Base-by-base conservation (phyloP, 73 alveolate genomes). In the Paramecium sexaurelia region DNA sequence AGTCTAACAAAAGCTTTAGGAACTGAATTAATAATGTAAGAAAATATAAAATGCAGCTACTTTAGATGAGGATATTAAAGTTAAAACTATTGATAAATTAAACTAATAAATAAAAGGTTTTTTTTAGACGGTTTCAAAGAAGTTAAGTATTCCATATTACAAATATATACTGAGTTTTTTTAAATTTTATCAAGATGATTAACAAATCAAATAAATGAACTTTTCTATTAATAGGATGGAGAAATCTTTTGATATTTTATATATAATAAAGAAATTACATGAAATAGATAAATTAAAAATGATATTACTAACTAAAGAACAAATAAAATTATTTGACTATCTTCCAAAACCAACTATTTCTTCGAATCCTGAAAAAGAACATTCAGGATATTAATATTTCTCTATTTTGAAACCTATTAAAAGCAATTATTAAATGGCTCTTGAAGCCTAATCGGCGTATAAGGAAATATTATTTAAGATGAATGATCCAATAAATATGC, bases 271-370 rank as follows among this genome's bases (percentile, higher is more conserved):
- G 36, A 78, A 78, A 33, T 26, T 78, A 20, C 73, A 41, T 43
- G 90, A 78, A 24, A 41, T 78, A 5, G 90, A 78, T 24, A 78
- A 78, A 78, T 24, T 78, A 8, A 78, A 78, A 78, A 24, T 22
- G 40, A 41, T 78, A 9, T 40, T 78, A 78, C 13, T 78, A 78
- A 45, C 35, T 0, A 24, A 78, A 17, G 90, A 78, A 22, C 19
- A 78, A 33, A 22, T 39, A 41, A 78, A 78, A 37, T 22, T 78
- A 2, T 78, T 78, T 40, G 40, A 78, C 13, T 78, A 78, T 43
- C 29, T 78, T 3, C 90, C 90, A 5, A 78, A 78, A 78, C 90
- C 90, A 11, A 78, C 45, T 2, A 78, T 78, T 22, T 13, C 75
- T 41, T 20, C 57, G 2, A 73, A 73, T 19, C 87, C 87, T 27